Evolutionary conservation across 371 early-diverging fungal species (phyloP), one percentile per base, ranked within the genome.

Genomic region (Mucor indicus): DNA sequence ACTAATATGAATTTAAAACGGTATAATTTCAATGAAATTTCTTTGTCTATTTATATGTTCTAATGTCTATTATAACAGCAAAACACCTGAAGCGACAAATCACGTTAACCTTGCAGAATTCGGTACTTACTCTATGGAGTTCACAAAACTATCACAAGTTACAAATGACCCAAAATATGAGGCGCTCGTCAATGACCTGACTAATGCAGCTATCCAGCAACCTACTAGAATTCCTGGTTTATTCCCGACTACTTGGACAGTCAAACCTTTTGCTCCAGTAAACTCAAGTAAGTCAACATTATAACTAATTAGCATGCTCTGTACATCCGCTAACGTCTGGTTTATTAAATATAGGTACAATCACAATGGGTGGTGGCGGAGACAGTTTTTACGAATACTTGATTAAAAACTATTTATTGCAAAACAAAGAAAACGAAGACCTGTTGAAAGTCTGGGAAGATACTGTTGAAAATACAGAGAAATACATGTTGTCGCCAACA

Each of bases 351-450:
- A n/a, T n/a, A 60, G 55, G 62, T 61, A 46, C 56, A 19, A 50
- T 86, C 61, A 72, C 69, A 38, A 67, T 70, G 21, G 80, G 72
- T 11, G 67, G 69, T 21, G 77, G 81, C 8, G 91, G 89, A 0
- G 95, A 96, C 53, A 89, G 90, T 52, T 96, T 89, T 60, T 96
- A 95, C 60, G 84, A 90, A 64, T 90, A 88, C 45, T 57, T 86
- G 48, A 67, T 89, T 19, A 88, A 90, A 50, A 70, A 81, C 36
- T 86, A 80, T 69, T 43, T 89, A 4, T 52, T 76, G n/a, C 50
- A 79, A 31, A 73, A 69, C 25, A 53, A 63, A 50, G 69, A 76
- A 44, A 59, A 65, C 22, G 63, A 57, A 62, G 54, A 38, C 25
- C 37, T 54, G 35, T 29, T 52, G 22, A 48, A 37, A 35, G 48